Conservation (phyloP, 2,329 filamentous ascomycete species). For the Claviceps sp. region DNA sequence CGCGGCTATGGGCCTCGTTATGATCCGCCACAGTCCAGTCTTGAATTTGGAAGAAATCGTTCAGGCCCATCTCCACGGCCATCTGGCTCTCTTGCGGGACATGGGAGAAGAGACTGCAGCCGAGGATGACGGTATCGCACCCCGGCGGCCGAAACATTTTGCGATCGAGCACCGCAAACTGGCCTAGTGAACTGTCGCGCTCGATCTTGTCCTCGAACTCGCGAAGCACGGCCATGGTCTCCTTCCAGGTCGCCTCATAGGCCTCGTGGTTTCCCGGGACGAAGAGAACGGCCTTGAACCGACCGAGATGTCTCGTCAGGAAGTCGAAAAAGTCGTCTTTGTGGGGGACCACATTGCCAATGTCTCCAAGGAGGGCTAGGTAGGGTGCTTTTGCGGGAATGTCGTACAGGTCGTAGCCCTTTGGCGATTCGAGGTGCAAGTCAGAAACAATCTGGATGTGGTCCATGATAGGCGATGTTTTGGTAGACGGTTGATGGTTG, state of each 20-base stretch:
- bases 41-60: constrained; percentile 37
- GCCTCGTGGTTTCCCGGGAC: constrained; percentile 45
- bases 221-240: constrained; percentile 15
- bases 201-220: constrained; percentile 17
- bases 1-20: constrained; percentile 21
- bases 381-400: constrained; percentile 33
- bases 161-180: constrained; percentile 27
- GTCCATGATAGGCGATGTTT: not conserved
- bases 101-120: constrained; percentile 33
- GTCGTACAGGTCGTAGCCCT: constrained; percentile 35
- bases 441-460: constrained; percentile 33
- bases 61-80: constrained; percentile 28
- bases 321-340: constrained; percentile 29
- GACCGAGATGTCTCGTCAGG: constrained; percentile 30
- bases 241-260: constrained; percentile 27
- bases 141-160: constrained; percentile 12
- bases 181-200: constrained; percentile 16
- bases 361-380: constrained; percentile 43
- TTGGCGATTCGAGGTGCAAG: constrained; percentile 38
- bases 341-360: constrained; percentile 30
- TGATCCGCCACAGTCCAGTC: constrained; percentile 26
- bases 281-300: constrained; percentile 37
- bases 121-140: constrained; percentile 18
- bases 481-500: not conserved
- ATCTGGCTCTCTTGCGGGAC: constrained; percentile 24